Evolutionary conservation across 306 rosid genomes (phyloP), one percentile per base, ranked within the genome.

Genomic region (Lathyrus tuberosus): DNA sequence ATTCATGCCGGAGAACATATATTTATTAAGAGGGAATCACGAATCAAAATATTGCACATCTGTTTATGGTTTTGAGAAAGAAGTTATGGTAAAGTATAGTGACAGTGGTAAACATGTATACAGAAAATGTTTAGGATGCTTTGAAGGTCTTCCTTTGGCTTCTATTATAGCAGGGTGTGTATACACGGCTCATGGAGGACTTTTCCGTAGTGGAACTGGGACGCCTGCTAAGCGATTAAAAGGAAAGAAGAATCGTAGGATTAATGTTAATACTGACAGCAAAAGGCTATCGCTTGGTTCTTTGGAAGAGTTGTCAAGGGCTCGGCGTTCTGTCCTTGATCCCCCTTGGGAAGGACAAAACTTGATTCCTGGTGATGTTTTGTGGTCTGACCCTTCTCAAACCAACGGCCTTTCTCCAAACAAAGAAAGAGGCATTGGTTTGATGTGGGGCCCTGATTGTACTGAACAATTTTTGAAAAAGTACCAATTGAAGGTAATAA

Each of bases 381-480:
- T 91, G 81, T 91, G 97, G 97, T 91, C 97, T 8, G 97, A 91
- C 80, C 97, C 96, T 9, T 91, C 97, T 2, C 85, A 85, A 76
- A 79, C 3, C 4, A 83, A 80, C 6, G 97, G 97, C 13, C 95
- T 91, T 82, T 82, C 87, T 70, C 97, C 87, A 3, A 89, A 91
- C 80, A 87, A 75, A 71, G 97, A 84, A 71, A 86, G 97, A 76
- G 97, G 97, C 63, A 91, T 91, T 68, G 97, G 97, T 26, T 83
- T 87, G 54, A 71, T 87, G 79, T 89, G 91, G 94, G 97, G 97
- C 51, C 97, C 97, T 41, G 97, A 91, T 78, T 83, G 91, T 75
- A 87, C 97, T 6, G 97, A 91, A 66, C 90, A 87, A n/a, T 91
- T 91, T 76, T 85, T 91, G 76, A 85, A 87, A 72, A 89, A 78